Conservation (phyloP, 495 filamentous ascomycete species). For the Apodospora peruviana region DNA sequence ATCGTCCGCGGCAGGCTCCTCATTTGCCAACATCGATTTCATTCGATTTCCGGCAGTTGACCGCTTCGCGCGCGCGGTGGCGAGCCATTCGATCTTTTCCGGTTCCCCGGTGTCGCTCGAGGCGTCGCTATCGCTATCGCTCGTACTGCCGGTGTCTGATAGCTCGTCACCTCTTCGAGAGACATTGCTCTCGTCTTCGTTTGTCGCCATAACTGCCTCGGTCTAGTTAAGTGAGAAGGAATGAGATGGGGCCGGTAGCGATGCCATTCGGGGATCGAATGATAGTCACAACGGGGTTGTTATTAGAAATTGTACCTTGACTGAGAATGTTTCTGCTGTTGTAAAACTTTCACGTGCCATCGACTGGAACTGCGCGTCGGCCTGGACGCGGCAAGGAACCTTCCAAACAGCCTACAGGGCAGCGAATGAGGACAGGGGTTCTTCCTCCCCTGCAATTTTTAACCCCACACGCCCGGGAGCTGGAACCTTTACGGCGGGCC, state of each 20-base stretch:
- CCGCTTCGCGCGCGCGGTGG: conserved; percentile 70
- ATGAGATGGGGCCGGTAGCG: too few species aligned
- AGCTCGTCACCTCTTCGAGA: conserved; percentile 23
- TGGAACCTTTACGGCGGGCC: conserved; percentile 12
- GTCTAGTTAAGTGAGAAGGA: neutral
- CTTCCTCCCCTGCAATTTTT: neutral
- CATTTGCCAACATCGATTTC: conserved; percentile 69
- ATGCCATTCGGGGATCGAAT: neutral
- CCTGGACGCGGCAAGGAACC: too few species aligned
- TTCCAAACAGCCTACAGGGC: too few species aligned
- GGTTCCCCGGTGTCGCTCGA: conserved; percentile 18
- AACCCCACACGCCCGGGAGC: neutral
- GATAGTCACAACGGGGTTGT: too few species aligned
- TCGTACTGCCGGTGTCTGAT: conserved; percentile 14
- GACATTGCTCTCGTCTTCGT: conserved; percentile 16
- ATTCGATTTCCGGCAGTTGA: conserved; percentile 83
- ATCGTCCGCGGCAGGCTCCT: conserved; percentile 52
- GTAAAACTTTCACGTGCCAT: too few species aligned
- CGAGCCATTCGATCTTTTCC: conserved; percentile 61
- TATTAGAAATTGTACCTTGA: too few species aligned
- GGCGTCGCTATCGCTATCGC: conserved; percentile 11
- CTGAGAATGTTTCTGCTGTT: too few species aligned
- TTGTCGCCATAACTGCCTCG: conserved; percentile 16
- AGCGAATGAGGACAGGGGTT: too few species aligned
- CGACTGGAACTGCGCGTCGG: too few species aligned